These are phyloP conservation scores for Hyaloscypha variabilis DNA, from an alignment of 495 filamentous ascomycete species.

Conservation along the genomic window DNA sequence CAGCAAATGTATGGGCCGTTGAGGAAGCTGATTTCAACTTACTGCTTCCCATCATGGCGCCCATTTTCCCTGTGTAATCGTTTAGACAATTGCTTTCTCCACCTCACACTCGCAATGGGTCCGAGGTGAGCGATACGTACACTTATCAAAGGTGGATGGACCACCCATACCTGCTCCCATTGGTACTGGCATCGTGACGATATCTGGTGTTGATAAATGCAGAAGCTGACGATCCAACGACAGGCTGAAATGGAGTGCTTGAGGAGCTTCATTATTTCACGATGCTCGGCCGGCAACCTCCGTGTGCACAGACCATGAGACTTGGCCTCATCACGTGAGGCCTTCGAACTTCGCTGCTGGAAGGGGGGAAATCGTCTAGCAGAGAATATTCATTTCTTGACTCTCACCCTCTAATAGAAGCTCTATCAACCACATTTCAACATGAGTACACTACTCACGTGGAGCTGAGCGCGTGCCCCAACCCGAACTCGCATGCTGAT, in stretches of 20 bases:
- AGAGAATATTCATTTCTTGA: background rate
- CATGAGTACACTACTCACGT: background rate
- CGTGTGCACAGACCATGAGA: conserved; percentile 11
- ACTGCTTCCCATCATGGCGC: conserved; percentile 97
- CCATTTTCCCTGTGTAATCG: conserved; percentile 82
- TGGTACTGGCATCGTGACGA: conserved; percentile 67
- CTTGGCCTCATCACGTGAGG: background rate
- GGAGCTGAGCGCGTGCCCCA: conserved; percentile 25
- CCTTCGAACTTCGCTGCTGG: too few species aligned
- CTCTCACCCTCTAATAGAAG: background rate
- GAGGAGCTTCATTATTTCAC: conserved; percentile 7
- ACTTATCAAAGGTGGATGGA: conserved; percentile 89
- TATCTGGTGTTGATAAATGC: background rate
- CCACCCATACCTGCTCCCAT: conserved; percentile 58
- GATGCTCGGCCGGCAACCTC: conserved; percentile 11
- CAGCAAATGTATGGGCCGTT: conserved; percentile 15
- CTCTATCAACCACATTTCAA: background rate
- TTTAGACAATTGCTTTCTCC: conserved; percentile 35
- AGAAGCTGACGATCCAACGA: background rate
- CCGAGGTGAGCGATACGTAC: conserved; percentile 53
- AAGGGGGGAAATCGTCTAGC: background rate
- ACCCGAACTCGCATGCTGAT: conserved; percentile 19
- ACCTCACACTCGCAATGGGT: background rate
- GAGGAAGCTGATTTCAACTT: conserved; percentile 43
- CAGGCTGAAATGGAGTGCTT: background rate